Evolutionary conservation across 108 stramenopile genomes (phyloP).

Genomic region (Asterionellopsis glacialis): DNA sequence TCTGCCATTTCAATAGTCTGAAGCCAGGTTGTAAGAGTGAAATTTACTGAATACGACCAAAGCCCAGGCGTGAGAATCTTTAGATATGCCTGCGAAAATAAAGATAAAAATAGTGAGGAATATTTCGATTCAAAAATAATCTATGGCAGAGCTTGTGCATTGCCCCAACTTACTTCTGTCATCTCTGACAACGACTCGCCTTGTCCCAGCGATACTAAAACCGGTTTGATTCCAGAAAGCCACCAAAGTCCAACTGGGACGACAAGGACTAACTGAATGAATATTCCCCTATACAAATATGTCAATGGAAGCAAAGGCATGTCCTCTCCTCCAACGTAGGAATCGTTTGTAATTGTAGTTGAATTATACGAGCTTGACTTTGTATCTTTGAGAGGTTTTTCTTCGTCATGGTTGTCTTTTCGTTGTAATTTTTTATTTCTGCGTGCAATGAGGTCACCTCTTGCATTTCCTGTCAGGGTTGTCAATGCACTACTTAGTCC

Average conservation of each 20-base stretch:
- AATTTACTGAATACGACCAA: constrained; percentile 45
- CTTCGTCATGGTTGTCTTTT: constrained; percentile 1
- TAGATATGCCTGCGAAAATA: constrained; percentile 21
- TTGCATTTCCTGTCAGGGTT: constrained; percentile 27
- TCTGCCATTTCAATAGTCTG: constrained; percentile 53
- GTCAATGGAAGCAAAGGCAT: constrained; percentile 31
- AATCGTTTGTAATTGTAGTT: not conserved
- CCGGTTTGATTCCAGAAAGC: constrained; percentile 34
- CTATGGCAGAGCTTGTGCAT: no score
- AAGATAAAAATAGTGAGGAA: no score
- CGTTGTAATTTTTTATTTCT: not conserved
- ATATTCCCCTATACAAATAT: constrained; percentile 42
- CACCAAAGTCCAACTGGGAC: constrained; percentile 52
- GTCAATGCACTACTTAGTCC: constrained; percentile 51
- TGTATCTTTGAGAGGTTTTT: constrained; percentile 1
- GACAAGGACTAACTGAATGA: constrained; percentile 43
- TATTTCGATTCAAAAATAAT: no score
- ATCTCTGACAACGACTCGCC: constrained; percentile 27
- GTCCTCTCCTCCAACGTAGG: not conserved
- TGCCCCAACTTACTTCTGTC: constrained; percentile 12
- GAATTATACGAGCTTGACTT: not conserved
- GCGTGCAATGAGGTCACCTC: constrained; percentile 11
- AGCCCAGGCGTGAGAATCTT: constrained; percentile 38
- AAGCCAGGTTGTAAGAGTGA: constrained; percentile 51
- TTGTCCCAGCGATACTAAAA: constrained; percentile 50